A percentile compares a stretch with the other conserved stretches of the same genome.
Evolutionary conservation across 2,329 filamentous ascomycete species (phyloP).

Genomic region (Rugonectria rugulosa): DNA sequence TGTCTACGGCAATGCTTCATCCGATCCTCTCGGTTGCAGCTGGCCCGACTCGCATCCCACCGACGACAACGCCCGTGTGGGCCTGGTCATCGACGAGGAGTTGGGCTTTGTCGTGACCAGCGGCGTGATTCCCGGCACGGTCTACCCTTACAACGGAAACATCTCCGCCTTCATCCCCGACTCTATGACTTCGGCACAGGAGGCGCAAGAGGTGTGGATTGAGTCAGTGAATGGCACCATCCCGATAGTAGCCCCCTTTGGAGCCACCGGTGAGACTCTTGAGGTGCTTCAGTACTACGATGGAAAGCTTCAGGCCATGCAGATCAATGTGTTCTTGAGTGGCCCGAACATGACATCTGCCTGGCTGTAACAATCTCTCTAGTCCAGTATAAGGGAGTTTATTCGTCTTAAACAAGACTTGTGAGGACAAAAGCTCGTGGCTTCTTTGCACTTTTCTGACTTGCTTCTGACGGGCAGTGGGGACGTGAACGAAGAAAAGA

Average conservation of each 20-base stretch:
- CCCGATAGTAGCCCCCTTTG: conserved; percentile 6
- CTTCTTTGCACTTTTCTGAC: no score
- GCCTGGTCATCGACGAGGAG: conserved; percentile 18
- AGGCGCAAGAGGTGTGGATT: conserved; percentile 11
- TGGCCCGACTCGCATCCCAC: conserved; percentile 14
- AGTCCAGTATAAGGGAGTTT: no score
- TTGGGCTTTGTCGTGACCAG: conserved; percentile 19
- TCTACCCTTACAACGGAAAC: conserved; percentile 11
- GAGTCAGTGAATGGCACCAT: background rate
- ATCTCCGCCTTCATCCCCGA: conserved; percentile 19
- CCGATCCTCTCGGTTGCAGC: conserved; percentile 4
- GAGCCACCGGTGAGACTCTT: conserved; percentile 18
- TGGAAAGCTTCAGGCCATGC: conserved; percentile 18
- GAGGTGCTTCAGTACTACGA: conserved; percentile 23
- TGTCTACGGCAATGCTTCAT: conserved; percentile 9
- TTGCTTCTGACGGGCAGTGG: no score
- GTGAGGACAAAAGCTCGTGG: no score
- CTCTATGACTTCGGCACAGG: conserved; percentile 10
- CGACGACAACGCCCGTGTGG: conserved; percentile 7
- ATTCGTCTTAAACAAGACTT: no score
- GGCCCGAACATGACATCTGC: conserved; percentile 19
- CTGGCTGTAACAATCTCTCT: conserved; percentile 18
- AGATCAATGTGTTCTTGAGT: conserved; percentile 19
- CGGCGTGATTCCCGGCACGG: conserved; percentile 10
- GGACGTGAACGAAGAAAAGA: no score